Evolutionary conservation across 441 rosid species (phyloP).

Genomic region (Pelargonium australe): DNA sequence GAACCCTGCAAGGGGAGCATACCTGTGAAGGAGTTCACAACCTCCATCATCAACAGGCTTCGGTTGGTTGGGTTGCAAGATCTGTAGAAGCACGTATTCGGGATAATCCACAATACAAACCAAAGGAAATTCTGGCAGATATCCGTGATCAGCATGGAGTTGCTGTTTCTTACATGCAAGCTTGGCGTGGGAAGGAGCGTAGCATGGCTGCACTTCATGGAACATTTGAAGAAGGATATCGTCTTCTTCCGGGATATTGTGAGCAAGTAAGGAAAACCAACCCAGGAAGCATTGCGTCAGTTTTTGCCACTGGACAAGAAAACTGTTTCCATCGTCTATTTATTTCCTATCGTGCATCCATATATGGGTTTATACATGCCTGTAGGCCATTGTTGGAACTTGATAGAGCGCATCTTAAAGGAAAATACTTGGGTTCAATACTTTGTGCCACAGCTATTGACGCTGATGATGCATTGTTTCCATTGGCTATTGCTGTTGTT

Average conservation of each 20-base stretch:
- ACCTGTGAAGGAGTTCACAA: conserved; percentile 86
- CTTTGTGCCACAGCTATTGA: conserved; percentile 91
- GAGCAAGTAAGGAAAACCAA: conserved; percentile 82
- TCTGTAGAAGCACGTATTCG: conserved; percentile 82
- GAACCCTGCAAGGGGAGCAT: conserved; percentile 80
- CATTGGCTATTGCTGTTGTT: conserved; percentile 83
- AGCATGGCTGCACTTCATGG: conserved; percentile 98
- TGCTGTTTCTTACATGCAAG: conserved; percentile 89
- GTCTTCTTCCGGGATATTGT: conserved; percentile 82
- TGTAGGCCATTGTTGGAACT: conserved; percentile 90
- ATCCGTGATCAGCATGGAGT: conserved; percentile 87
- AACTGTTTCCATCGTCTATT: conserved; percentile 87
- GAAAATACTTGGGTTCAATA: conserved; percentile 84
- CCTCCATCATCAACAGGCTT: conserved; percentile 56
- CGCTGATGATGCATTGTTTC: conserved; percentile 87
- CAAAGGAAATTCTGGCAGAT: conserved; percentile 92
- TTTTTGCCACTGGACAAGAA: conserved; percentile 63
- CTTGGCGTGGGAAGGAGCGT: conserved; percentile 99
- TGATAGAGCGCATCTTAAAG: conserved; percentile 74
- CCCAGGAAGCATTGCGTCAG: conserved; percentile 85
- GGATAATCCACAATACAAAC: conserved; percentile 89
- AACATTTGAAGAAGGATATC: conserved; percentile 91
- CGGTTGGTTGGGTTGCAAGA: conserved; percentile 94
- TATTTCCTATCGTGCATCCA: conserved; percentile 89
- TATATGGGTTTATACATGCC: conserved; percentile 83